Evolutionary conservation across 2,329 filamentous ascomycete genomes (phyloP), one percentile per base, ranked within the genome.

Genomic region (Talaromyces atroroseus): DNA sequence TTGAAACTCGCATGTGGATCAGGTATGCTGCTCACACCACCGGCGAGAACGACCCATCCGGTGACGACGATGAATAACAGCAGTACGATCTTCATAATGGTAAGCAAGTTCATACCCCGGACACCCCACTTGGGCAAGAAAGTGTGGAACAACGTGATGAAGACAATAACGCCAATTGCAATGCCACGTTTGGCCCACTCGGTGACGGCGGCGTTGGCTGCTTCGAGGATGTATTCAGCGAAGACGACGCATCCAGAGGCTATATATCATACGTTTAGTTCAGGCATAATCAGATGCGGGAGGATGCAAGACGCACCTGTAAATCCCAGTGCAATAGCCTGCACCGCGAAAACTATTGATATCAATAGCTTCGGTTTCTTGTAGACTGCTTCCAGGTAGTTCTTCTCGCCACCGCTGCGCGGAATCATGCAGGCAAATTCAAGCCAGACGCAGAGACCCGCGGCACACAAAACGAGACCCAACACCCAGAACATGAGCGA

Each of bases 401-500:
- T 69, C 24, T 74, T 71, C 60, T 79, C 77, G 7, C 77, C 76
- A 14, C 77, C 77, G 14, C 71, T 75, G 23, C 70, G 65, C 6
- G 77, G 76, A 11, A 79, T 70, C 18, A 74, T 74, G 3, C 70
- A 74, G 36, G 76, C 77, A 7, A 79, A 69, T 53, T 80, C 76
- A 5, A 79, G 65, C 60, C 76, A 78, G 5, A 79, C 76, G 12
- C 73, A 70, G 11, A 78, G 69, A 20, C 77, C 77, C 47, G 75
- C 75, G 53, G 74, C 74, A 0, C 75, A 75, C 38, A 79, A 74
- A 11, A 76, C 59, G 24, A 69, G 71, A 32, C 79, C 81, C 10
- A 82, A 67, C 1, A 81, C 73, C 82, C 82, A 84, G 20, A 84
- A 67, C 47, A 80, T 70, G 14, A 84, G 67, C 7, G 76, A 73